These are phyloP conservation scores for Candida ipomoeae DNA, from an alignment of 805 yeast genomes.

Conservation along the genomic window DNA sequence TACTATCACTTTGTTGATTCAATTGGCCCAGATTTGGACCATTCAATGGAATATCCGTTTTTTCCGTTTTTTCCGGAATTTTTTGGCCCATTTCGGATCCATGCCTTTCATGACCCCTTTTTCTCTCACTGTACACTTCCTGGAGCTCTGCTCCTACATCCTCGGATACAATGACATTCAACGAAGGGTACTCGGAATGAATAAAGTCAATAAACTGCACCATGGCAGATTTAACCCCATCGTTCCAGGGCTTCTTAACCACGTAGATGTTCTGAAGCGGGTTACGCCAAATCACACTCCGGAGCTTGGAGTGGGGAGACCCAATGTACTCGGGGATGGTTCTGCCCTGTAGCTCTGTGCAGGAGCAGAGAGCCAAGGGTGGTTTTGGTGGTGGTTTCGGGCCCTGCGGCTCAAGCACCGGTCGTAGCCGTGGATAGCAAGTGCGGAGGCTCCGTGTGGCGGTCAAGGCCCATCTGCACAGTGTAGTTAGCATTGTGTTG, in stretches of 20 bases:
- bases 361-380: constrained; percentile 8
- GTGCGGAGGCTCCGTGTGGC: background rate
- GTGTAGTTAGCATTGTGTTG: background rate
- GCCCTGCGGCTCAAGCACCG: background rate
- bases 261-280: constrained; percentile 72
- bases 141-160: constrained; percentile 72
- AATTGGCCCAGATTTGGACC: too few species aligned
- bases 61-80: too few species aligned
- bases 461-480: background rate
- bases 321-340: constrained; percentile 49
- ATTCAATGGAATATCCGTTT: too few species aligned
- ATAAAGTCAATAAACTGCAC: constrained; percentile 59
- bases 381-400: background rate
- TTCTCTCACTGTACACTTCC: background rate
- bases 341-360: constrained; percentile 11
- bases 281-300: constrained; percentile 63
- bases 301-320: constrained; percentile 57
- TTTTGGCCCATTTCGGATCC: too few species aligned
- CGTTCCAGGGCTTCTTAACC: constrained; percentile 82
- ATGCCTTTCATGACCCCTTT: too few species aligned
- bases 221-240: constrained; percentile 61
- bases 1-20: too few species aligned
- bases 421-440: background rate
- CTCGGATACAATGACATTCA: constrained; percentile 73
- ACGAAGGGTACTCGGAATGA: constrained; percentile 57